Evolutionary conservation across 768 basidiomycete genomes (phyloP).

Genomic region (Tubosaeta sp.): DNA sequence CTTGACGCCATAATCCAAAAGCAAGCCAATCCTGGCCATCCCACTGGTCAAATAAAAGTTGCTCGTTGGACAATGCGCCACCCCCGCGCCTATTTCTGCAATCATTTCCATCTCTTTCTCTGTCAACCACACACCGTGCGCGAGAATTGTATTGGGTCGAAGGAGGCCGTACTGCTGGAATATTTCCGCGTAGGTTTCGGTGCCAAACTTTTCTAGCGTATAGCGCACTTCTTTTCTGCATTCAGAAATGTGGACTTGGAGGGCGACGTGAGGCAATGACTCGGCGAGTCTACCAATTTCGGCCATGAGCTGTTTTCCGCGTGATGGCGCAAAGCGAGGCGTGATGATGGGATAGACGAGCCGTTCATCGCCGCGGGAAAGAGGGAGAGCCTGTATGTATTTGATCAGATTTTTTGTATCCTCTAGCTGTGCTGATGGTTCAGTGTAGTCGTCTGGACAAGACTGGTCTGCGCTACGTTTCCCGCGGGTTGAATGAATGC

Average conservation of each 20-base stretch:
- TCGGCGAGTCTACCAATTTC: constrained; percentile 55
- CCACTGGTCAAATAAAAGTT: constrained; percentile 90
- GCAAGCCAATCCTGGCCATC: constrained; percentile 66
- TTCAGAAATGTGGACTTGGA: constrained; percentile 92
- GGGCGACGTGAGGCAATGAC: constrained; percentile 53
- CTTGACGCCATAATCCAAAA: constrained; percentile 82
- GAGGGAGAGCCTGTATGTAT: constrained; percentile 56
- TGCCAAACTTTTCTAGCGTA: constrained; percentile 63
- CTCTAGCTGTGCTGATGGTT: constrained; percentile 52
- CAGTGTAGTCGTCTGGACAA: constrained; percentile 59
- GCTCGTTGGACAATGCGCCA: constrained; percentile 91
- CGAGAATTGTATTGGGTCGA: constrained; percentile 73
- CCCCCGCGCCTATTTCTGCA: constrained; percentile 51
- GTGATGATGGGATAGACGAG: constrained; percentile 88
- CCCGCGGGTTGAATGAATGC: constrained; percentile 18
- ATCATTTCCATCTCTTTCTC: constrained; percentile 69
- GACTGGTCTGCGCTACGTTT: constrained; percentile 49
- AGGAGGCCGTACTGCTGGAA: constrained; percentile 74
- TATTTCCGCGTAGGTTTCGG: constrained; percentile 65
- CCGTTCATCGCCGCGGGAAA: constrained; percentile 33
- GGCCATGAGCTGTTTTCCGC: constrained; percentile 60
- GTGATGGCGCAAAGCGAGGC: constrained; percentile 89
- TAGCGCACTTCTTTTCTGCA: constrained; percentile 65
- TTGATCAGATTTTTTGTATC: constrained; percentile 62
- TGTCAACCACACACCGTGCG: constrained; percentile 77